Percentiles rank a stretch among this genome's conserved stretches.
Conservation (phyloP, 2,329 filamentous ascomycete genomes). For the Fusarium luffae region DNA sequence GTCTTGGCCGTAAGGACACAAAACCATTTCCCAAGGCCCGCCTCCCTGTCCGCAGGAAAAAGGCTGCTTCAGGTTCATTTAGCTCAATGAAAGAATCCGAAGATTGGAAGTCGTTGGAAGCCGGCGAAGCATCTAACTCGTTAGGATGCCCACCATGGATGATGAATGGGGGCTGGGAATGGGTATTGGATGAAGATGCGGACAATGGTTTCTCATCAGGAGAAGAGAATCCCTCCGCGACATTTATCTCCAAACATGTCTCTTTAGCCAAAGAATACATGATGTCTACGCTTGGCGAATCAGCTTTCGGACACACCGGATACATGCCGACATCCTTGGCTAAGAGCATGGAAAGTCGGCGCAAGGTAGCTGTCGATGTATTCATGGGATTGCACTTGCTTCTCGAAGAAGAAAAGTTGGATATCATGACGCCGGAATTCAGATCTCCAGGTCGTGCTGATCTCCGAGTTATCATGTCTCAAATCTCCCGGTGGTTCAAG, state of each 20-base stretch:
- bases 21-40: constrained; percentile 42
- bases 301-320: constrained; percentile 63
- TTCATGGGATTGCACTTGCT: constrained; percentile 84
- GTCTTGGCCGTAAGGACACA: constrained; percentile 59
- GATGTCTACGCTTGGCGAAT: constrained; percentile 66
- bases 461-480: constrained; percentile 79
- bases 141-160: constrained; percentile 66
- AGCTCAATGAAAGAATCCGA: constrained; percentile 51
- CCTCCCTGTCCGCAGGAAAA: constrained; percentile 48
- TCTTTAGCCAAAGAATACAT: constrained; percentile 74
- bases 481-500: constrained; percentile 83
- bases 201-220: constrained; percentile 47
- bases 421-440: constrained; percentile 64
- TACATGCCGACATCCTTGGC: constrained; percentile 72
- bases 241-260: constrained; percentile 64
- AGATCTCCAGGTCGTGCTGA: constrained; percentile 58
- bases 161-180: constrained; percentile 74
- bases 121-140: constrained; percentile 60
- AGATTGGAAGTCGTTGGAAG: constrained; percentile 62
- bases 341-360: constrained; percentile 65
- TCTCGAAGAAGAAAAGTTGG: constrained; percentile 89
- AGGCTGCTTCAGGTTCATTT: constrained; percentile 51
- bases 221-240: constrained; percentile 42
- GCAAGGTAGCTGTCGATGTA: constrained; percentile 72
- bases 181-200: constrained; percentile 70